Conservation (phyloP, 2,329 filamentous ascomycete species). For the Pyricularia pennisetigena region DNA sequence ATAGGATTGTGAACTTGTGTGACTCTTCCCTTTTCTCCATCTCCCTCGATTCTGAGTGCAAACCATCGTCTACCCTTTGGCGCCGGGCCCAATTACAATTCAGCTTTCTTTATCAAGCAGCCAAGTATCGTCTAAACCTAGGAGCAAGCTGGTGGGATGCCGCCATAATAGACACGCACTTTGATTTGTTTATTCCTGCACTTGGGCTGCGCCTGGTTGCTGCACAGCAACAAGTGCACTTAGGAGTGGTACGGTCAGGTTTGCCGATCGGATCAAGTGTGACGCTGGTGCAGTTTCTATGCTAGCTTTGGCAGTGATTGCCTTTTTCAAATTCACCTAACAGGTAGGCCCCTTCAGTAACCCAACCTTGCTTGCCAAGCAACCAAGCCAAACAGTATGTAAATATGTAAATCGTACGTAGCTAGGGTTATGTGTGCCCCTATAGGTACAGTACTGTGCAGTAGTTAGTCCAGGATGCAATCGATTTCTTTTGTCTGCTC, state of each 20-base stretch:
- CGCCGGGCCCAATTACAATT: background rate
- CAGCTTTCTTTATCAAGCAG: background rate
- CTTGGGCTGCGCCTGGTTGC: background rate
- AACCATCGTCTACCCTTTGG: background rate
- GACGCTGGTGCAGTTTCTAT: background rate
- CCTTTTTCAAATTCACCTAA: background rate
- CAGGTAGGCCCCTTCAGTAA: background rate
- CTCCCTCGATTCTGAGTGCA: background rate
- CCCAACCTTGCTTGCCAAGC: background rate
- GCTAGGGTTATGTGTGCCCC: no score
- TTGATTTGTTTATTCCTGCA: background rate
- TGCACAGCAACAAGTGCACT: background rate
- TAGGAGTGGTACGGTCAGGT: background rate
- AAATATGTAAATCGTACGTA: no score
- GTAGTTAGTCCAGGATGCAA: no score
- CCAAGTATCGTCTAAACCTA: background rate
- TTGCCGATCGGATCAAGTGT: background rate
- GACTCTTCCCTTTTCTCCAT: background rate
- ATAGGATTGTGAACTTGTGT: slow-evolving; percentile 3
- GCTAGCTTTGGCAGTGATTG: background rate
- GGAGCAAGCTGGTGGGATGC: background rate
- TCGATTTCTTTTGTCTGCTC: background rate
- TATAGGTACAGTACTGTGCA: no score
- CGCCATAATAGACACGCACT: background rate
- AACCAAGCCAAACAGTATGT: no score